phyloP scores from a whole-genome alignment of 2,329 filamentous ascomycete genomes.

The Akanthomyces lecanii region DNA sequence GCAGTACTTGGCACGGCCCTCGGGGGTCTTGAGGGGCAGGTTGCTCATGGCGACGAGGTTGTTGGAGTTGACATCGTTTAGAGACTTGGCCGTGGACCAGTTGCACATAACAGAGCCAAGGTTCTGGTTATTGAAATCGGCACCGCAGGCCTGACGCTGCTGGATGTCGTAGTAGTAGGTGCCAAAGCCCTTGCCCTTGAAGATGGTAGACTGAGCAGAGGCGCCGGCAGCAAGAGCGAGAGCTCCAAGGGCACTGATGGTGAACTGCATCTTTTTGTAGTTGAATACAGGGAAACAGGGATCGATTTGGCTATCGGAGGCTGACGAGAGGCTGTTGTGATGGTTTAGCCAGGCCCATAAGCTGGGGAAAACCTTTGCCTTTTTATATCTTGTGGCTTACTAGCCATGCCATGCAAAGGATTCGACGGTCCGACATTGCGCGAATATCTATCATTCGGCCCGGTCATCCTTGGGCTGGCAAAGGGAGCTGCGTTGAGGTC shows the following conservation, averaged over 20 bases:
- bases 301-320: neutral
- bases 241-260: neutral
- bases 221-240: slow-evolving; percentile 9
- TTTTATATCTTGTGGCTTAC: neutral
- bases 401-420: neutral
- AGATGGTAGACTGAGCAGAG: neutral
- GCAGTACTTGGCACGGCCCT: slow-evolving; percentile 19
- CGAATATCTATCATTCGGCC: neutral
- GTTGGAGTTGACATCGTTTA: slow-evolving; percentile 19
- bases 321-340: neutral
- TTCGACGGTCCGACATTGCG: neutral
- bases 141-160: slow-evolving; percentile 4
- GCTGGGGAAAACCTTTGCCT: neutral
- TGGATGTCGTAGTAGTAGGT: slow-evolving; percentile 17
- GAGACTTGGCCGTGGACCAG: slow-evolving; percentile 2
- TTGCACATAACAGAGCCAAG: slow-evolving; percentile 12
- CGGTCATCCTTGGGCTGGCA: neutral
- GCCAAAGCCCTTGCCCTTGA: slow-evolving; percentile 12
- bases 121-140: slow-evolving; percentile 13
- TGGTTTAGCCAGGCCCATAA: neutral
- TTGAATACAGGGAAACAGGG: neutral
- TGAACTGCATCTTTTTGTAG: slow-evolving; percentile 2
- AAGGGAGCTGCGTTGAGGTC: neutral
- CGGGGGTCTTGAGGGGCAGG: slow-evolving; percentile 16
- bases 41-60: slow-evolving; percentile 22